These are phyloP conservation scores for Tylopilus sp. DNA, from an alignment of 768 basidiomycete species.

Conservation along the genomic window DNA sequence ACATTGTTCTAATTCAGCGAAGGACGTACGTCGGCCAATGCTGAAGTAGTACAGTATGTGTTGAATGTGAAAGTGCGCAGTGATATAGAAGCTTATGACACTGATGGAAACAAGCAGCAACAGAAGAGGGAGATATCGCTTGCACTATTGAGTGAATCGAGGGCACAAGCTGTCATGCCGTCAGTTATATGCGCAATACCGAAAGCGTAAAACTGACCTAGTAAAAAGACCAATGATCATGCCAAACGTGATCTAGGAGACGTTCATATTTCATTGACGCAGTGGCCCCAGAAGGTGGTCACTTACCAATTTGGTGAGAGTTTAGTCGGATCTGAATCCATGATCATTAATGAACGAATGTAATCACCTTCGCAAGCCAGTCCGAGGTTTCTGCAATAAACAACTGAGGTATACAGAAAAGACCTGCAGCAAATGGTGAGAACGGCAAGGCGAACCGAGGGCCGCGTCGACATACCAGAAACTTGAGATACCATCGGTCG, in stretches of 20 bases:
- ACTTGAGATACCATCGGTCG: conserved; percentile 49
- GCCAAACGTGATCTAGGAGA: conserved; percentile 45
- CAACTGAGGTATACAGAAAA: conserved; percentile 41
- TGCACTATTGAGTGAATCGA: conserved; percentile 53
- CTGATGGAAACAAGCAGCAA: not conserved
- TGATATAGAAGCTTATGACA: conserved; percentile 42
- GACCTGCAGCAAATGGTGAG: conserved; percentile 36
- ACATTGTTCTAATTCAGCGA: not conserved
- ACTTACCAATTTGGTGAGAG: conserved; percentile 44
- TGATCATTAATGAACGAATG: not conserved
- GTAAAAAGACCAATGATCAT: conserved; percentile 40
- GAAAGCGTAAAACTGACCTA: conserved; percentile 20
- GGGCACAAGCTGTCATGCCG: conserved; percentile 39
- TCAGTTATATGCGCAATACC: conserved; percentile 3
- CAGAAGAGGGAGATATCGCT: not conserved
- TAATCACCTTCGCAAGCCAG: conserved; percentile 44
- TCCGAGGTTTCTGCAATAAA: conserved; percentile 45
- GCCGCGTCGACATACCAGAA: conserved; percentile 35
- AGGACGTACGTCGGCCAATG: not conserved
- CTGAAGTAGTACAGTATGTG: not conserved
- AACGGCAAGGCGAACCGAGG: not conserved
- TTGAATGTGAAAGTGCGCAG: not conserved
- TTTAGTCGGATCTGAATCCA: conserved; percentile 38
- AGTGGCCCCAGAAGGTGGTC: not conserved
- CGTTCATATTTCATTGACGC: not conserved